Evolutionary conservation across 1,139 yeast species (phyloP).

Genomic region (Kurtzmaniella quercitrusa): DNA sequence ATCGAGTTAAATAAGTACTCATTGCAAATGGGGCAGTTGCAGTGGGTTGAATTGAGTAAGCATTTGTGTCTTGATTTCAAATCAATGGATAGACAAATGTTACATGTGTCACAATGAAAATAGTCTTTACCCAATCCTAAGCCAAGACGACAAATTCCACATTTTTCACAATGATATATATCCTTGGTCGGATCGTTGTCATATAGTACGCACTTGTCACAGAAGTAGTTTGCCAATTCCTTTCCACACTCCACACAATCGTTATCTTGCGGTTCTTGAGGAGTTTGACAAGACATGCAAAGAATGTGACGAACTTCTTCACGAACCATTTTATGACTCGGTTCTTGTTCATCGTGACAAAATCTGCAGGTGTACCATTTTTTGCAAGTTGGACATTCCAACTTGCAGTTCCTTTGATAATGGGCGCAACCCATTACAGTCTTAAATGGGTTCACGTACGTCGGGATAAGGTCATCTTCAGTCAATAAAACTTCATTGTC

Average conservation of each 20-base stretch:
- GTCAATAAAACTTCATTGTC: conserved; percentile 42
- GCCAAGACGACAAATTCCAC: conserved; percentile 91
- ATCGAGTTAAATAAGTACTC: conserved; percentile 89
- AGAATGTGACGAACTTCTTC: conserved; percentile 62
- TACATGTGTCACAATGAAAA: conserved; percentile 88
- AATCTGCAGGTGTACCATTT: conserved; percentile 80
- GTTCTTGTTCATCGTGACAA: conserved; percentile 65
- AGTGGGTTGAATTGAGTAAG: conserved; percentile 81
- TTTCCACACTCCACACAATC: conserved; percentile 65
- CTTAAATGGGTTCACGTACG: conserved; percentile 18
- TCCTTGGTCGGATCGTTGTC: conserved; percentile 79
- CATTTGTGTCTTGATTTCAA: conserved; percentile 76
- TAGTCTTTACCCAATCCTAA: conserved; percentile 83
- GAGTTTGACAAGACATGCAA: conserved; percentile 75
- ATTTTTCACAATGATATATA: conserved; percentile 87
- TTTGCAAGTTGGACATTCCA: conserved; percentile 73
- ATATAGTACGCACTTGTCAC: conserved; percentile 73
- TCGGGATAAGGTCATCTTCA: conserved; percentile 35
- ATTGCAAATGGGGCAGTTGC: conserved; percentile 90
- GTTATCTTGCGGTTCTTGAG: conserved; percentile 66
- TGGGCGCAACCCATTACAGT: conserved; percentile 72
- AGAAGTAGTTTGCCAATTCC: conserved; percentile 71
- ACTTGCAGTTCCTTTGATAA: conserved; percentile 78
- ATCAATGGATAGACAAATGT: conserved; percentile 82
- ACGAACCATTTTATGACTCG: conserved; percentile 59